Evolutionary conservation across 805 yeast species (phyloP).

Genomic region (Starmerella potacharoeniae): DNA sequence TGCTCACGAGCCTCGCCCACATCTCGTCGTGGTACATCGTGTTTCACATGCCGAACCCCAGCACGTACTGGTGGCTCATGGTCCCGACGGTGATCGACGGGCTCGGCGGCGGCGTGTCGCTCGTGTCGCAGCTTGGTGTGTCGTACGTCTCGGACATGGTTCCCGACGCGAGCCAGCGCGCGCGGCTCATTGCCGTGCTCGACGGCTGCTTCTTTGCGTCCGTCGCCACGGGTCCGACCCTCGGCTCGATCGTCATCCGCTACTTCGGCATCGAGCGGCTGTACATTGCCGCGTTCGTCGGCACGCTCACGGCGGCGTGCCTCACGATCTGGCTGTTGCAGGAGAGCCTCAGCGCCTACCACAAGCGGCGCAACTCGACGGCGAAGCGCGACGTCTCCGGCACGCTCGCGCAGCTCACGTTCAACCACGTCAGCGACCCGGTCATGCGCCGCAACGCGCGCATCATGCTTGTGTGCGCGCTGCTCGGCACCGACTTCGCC

Average conservation of each 20-base stretch:
- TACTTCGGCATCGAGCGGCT: conserved; percentile 15
- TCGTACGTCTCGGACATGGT: conserved; percentile 23
- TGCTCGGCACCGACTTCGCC: conserved; percentile 19
- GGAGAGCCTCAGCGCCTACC: conserved; percentile 20
- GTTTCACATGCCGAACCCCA: conserved; percentile 16
- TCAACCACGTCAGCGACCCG: conserved; percentile 16
- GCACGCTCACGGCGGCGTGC: conserved; percentile 6
- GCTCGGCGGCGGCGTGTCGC: conserved; percentile 20
- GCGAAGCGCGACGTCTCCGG: conserved; percentile 6
- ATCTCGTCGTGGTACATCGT: conserved; percentile 20
- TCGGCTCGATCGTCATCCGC: conserved; percentile 19
- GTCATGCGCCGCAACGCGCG: conserved; percentile 20
- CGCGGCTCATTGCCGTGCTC: conserved; percentile 17
- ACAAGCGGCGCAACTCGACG: conserved; percentile 16
- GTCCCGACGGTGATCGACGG: conserved; percentile 19
- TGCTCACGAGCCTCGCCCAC: conserved; percentile 11
- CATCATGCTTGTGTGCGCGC: conserved; percentile 16
- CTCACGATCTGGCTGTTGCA: conserved; percentile 11
- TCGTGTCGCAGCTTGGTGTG: conserved; percentile 16
- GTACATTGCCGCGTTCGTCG: conserved; percentile 8
- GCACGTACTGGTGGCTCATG: conserved; percentile 21
- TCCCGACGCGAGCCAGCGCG: conserved; percentile 17
- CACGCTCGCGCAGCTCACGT: conserved; percentile 12
- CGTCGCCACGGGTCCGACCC: conserved; percentile 21
- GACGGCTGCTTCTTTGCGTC: conserved; percentile 22